Evolutionary conservation across 805 yeast genomes (phyloP), one percentile per base, ranked within the genome.

Genomic region (Phaffomyces antillensis): DNA sequence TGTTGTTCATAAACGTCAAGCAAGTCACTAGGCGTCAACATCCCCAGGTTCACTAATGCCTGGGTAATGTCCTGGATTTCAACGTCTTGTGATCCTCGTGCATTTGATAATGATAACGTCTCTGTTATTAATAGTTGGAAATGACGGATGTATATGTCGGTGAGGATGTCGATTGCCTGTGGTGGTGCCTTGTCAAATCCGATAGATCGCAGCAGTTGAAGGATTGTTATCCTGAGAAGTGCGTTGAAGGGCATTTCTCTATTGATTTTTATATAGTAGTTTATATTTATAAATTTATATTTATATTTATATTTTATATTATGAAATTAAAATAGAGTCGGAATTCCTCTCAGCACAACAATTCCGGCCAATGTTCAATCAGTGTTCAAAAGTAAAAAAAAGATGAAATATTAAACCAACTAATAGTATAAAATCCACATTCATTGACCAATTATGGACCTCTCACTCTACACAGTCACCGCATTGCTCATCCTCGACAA

Each of bases 101-200:
- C 74, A 5, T 30, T 36, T 9, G 47, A 24, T 43, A 79, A 68
- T 42, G 67, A 67, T 30, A 62, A 56, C 0, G 87, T 67, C 41
- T 78, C 77, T 12, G 64, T 52, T 2, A 80, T 62, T 18, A 91
- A 57, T 16, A 80, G 64, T 40, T 68, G 67, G 37, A 91, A 62
- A 58, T 81, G 83, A 46, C 83, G 73, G 16, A 85, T 66, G 58
- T 83, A 79, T 2, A 91, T 57, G 56, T 89, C 96, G 0, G 95
- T 81, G n/a, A 89, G 53, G 2, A 81, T 73, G 56, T 88, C 90
- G 10, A 91, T 68, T 1, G 84, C 76, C 8, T 77, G 70, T 8
- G 91, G 86, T 42, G 80, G 72, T 51, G 90, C 80, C 54, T 80
- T 74, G 49, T 87, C 96, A 56, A 89, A 87, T 0, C 99, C 99